Base-by-base conservation (phyloP, 2,329 filamentous ascomycete species). In the Amylocarpus encephaloides region DNA sequence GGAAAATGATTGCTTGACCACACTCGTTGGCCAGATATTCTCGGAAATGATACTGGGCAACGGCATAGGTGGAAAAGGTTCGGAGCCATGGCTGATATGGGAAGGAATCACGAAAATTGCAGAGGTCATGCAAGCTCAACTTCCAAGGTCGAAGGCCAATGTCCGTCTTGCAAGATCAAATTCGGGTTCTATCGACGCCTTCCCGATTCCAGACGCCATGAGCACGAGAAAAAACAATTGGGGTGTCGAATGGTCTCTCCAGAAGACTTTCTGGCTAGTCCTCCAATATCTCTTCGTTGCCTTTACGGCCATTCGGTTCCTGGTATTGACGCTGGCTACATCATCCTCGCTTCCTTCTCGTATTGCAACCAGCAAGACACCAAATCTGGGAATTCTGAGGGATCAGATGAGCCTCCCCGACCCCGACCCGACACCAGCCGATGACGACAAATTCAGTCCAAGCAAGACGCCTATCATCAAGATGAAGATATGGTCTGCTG, bases 41-140 rank as follows among this genome's bases (percentile, higher is more conserved):
- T 88, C 90, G 6, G 90, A 96, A 68, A 82, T 95, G 66, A 88
- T 97, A 55, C 75, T 98, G 57, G 88, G 88, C 55, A 90, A 88
- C 60, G 78, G 86, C 51, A 75, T 96, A 61, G 82, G 83, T 61
- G 86, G 85, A 62, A 94, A 86, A 66, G 77, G 86, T 36, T 89
- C 86, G 59, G 85, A 97, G 69, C 87, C 88, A 19, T 94, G 88
- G 88, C 78, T 96, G 63, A 69, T 97, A 58, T 95, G 86, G 80
- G 90, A 95, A 66, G 78, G 81, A 51, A 78, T 95, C 54, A 85
- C 83, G 59, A 94, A 92, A 64, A 69, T 85, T 54, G 77, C 80
- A 52, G 74, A 76, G 54, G 66, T 71, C 43, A 63, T 77, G 56
- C 67, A 68, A 59, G 62, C 64, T 43, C 61, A 63, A 54, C 63